Percentiles rank a stretch among this genome's conserved stretches.
Evolutionary conservation across 176 grass and related monocot genomes (phyloP).

Genomic region (Paspalum vaginatum): DNA sequence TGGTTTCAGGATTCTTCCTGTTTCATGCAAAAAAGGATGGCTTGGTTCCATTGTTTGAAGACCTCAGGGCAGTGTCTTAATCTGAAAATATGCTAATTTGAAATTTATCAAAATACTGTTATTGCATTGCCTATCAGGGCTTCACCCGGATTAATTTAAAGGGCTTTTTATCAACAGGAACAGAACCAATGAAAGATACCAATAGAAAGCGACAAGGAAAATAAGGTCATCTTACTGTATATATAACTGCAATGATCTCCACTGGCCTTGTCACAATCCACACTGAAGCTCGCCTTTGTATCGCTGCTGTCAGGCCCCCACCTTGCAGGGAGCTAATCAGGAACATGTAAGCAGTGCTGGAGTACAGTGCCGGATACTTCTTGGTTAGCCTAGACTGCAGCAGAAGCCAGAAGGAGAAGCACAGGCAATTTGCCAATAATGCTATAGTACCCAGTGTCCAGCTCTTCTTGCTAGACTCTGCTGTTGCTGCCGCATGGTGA

Average conservation of each 20-base stretch:
- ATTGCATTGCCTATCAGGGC: background rate
- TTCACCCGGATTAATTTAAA: background rate
- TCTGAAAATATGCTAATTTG: slow-evolving; percentile 8
- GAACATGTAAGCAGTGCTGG: slow-evolving; percentile 79
- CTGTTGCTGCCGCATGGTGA: slow-evolving; percentile 7
- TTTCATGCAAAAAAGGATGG: slow-evolving; percentile 3
- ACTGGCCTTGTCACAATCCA: slow-evolving; percentile 65
- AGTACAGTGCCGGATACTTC: slow-evolving; percentile 88
- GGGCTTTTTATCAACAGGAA: background rate
- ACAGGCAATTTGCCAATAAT: slow-evolving; percentile 65
- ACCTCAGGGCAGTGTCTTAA: background rate
- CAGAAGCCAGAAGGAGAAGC: slow-evolving; percentile 84
- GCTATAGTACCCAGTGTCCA: slow-evolving; percentile 76
- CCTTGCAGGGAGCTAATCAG: slow-evolving; percentile 83
- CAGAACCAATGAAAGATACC: background rate
- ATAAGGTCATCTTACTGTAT: slow-evolving; percentile 53
- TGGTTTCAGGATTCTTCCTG: slow-evolving; percentile 15
- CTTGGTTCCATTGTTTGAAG: background rate
- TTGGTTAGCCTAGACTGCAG: slow-evolving; percentile 78
- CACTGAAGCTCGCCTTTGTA: slow-evolving; percentile 60
- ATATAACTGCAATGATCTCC: slow-evolving; percentile 69
- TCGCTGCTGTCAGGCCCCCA: slow-evolving; percentile 41
- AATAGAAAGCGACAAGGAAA: slow-evolving; percentile 9
- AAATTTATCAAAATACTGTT: slow-evolving; percentile 1
- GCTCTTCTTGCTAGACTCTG: slow-evolving; percentile 40